Evolutionary conservation across 257 asterid genomes (phyloP), one percentile per base, ranked within the genome.

Genomic region (Eustoma russellianum): DNA sequence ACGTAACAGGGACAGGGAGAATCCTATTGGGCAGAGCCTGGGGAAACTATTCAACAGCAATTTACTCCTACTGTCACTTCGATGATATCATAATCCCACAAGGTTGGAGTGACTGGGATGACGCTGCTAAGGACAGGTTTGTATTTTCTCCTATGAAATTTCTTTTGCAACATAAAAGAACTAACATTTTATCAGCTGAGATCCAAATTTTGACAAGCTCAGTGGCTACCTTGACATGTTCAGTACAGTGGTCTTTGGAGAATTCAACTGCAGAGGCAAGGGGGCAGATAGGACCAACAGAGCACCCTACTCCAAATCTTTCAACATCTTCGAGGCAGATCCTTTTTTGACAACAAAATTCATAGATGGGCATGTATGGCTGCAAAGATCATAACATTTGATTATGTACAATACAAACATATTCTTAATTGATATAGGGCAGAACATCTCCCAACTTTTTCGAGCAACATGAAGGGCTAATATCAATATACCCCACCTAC

Each of bases 11-110:
- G 24, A 70, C 57, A 5, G 91, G 88, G 5, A 30, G 30, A 1
- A 54, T 79, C 13, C 72, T 67, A 38, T 46, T 90, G 68, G 96
- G 94, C 12, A 69, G 98, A 62, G 95, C 98, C 8, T 91, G 96
- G 98, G 95, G 93, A 14, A 41, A 57, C 15, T 82, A 77, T 64
- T 77, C 98, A 2, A 33, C 77, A 17, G 59, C 74, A 17, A 63
- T 77, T 13, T 87, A 78, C 33, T 74, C 92, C 0, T 64, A 74
- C 13, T 70, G 77, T 30, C 43, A 66, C 10, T 41, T 91, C 9
- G 74, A 72, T 44, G 48, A 50, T 2, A 50, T 64, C 41, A 66
- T 91, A 0, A 55, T 71, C 12, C 82, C 85, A 0, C 56, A 52
- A 45, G 95, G 98, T 41, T 91, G 98, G 98, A 63, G 52, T 5